Percentiles rank a stretch among this genome's conserved stretches.
phyloP scores from a whole-genome alignment of 306 rosid species.

The Rubus idaeus region DNA sequence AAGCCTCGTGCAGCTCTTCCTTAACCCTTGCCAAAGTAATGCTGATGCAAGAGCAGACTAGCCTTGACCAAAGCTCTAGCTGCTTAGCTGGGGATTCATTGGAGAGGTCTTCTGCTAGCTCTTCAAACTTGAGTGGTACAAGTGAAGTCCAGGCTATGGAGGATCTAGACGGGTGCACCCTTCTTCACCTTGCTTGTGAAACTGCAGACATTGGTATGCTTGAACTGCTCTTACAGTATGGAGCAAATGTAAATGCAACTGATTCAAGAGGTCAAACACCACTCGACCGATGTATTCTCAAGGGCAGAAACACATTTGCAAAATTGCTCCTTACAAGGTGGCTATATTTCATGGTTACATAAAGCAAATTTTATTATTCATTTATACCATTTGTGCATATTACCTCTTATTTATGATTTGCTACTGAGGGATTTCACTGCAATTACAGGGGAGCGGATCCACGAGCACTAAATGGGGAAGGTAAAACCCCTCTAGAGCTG shows the following conservation, averaged over 20 bases:
- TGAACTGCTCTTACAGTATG: constrained; percentile 95
- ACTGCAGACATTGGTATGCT: constrained; percentile 93
- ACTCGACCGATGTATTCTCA: constrained; percentile 71
- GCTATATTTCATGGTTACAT: constrained; percentile 23
- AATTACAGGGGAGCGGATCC: constrained; percentile 92
- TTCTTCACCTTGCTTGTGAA: constrained; percentile 95
- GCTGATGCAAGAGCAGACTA: constrained; percentile 76
- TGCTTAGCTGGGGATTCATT: constrained; percentile 53
- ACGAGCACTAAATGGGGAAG: constrained; percentile 71
- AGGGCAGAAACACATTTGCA: constrained; percentile 52
- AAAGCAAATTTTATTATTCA: not conserved
- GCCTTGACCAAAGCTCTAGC: constrained; percentile 55
- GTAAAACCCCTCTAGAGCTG: constrained; percentile 77
- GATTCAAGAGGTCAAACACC: constrained; percentile 85
- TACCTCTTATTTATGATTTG: constrained; percentile 7
- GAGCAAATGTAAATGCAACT: constrained; percentile 73
- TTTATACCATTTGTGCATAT: not conserved
- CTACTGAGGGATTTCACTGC: constrained; percentile 18
- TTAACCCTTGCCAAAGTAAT: constrained; percentile 92
- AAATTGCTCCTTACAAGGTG: constrained; percentile 90
- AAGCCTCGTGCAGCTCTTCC: constrained; percentile 55
- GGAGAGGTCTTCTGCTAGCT: constrained; percentile 65
- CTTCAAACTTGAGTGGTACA: constrained; percentile 46
- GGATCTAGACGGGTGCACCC: constrained; percentile 76
- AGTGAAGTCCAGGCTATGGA: constrained; percentile 62